phyloP scores from a whole-genome alignment of 176 grass and related monocot genomes.

The Thalia dealbata region DNA sequence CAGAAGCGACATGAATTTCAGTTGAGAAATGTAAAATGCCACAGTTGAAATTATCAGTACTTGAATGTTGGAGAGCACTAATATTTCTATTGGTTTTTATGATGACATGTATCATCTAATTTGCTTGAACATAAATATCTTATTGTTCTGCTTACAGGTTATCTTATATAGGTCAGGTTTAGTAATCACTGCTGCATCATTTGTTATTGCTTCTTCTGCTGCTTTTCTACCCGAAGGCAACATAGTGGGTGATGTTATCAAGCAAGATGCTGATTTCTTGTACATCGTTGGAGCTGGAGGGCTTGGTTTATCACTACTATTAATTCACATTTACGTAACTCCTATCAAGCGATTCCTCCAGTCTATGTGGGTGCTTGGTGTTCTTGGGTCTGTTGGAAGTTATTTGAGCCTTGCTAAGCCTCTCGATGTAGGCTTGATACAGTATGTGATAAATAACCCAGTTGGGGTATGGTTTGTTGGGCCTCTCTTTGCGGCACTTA shows the following conservation, averaged over 20 bases:
- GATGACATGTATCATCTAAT: neutral
- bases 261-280: slow-evolving; percentile 33
- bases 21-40: neutral
- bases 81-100: neutral
- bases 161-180: slow-evolving; percentile 69
- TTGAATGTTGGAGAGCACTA: neutral
- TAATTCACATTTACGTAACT: slow-evolving; percentile 79
- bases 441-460: slow-evolving; percentile 54
- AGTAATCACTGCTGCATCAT: slow-evolving; percentile 46
- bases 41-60: neutral
- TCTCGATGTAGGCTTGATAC: slow-evolving; percentile 40
- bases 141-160: slow-evolving; percentile 32
- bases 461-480: slow-evolving; percentile 52
- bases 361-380: slow-evolving; percentile 53
- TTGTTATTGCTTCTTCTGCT: slow-evolving; percentile 40
- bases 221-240: slow-evolving; percentile 55
- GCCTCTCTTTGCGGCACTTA: slow-evolving; percentile 66
- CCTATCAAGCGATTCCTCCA: slow-evolving; percentile 82
- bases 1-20: neutral
- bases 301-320: slow-evolving; percentile 57
- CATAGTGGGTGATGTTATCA: slow-evolving; percentile 31
- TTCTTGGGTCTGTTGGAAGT: slow-evolving; percentile 39
- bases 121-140: neutral
- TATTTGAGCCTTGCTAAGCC: slow-evolving; percentile 47
- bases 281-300: slow-evolving; percentile 51